Percentiles rank a stretch among this genome's conserved stretches.
phyloP scores from a whole-genome alignment of 257 asterid genomes.

The Ehretia macrophylla region DNA sequence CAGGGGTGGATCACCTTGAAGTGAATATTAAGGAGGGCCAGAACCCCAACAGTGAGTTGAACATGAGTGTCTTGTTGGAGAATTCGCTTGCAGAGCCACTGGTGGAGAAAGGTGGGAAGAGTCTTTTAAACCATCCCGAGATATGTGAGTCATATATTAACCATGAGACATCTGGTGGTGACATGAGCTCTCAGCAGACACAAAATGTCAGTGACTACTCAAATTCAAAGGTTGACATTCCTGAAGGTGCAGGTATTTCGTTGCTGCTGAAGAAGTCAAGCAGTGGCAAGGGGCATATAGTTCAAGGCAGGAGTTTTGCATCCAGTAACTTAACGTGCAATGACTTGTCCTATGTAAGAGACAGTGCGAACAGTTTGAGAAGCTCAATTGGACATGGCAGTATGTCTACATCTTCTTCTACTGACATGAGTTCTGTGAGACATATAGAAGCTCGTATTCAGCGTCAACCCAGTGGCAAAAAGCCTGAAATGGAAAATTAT shows the following conservation, averaged over 20 bases:
- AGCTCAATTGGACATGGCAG: conserved; percentile 74
- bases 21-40: conserved; percentile 22
- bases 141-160: conserved; percentile 19
- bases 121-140: conserved; percentile 23
- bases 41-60: conserved; percentile 18
- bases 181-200: conserved; percentile 17
- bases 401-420: conserved; percentile 74
- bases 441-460: conserved; percentile 51
- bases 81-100: conserved; percentile 13
- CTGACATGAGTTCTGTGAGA: conserved; percentile 66
- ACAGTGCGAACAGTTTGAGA: neutral
- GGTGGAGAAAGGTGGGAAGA: conserved; percentile 23
- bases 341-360: neutral
- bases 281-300: conserved; percentile 51
- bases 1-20: conserved; percentile 26
- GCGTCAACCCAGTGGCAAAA: conserved; percentile 65
- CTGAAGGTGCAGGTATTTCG: conserved; percentile 76
- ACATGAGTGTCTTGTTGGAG: conserved; percentile 17
- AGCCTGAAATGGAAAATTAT: conserved; percentile 59
- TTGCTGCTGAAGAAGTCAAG: conserved; percentile 59
- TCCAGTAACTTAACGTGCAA: conserved; percentile 30
- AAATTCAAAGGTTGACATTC: conserved; percentile 36
- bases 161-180: conserved; percentile 19
- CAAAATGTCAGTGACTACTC: conserved; percentile 20
- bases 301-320: conserved; percentile 70